Percentiles rank a stretch among this genome's conserved stretches.
These are phyloP conservation scores for Sporothrix dimorphospora DNA, from an alignment of 2,329 filamentous ascomycete genomes.

Conservation along the genomic window DNA sequence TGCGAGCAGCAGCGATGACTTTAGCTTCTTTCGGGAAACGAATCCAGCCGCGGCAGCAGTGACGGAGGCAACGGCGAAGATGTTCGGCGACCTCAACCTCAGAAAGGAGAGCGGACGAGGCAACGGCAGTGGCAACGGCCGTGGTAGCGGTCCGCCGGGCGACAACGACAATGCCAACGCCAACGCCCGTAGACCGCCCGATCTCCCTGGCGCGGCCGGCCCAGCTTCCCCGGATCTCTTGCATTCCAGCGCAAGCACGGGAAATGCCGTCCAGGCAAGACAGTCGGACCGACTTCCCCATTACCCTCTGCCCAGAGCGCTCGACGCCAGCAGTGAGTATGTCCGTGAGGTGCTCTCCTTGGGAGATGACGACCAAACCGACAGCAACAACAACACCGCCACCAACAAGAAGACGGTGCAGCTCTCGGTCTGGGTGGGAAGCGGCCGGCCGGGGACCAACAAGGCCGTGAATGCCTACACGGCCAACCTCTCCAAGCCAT, in stretches of 20 bases:
- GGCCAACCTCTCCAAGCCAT: conserved; percentile 44
- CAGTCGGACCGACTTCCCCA: conserved; percentile 27
- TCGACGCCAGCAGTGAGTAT: conserved; percentile 29
- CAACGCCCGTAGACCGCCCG: not conserved
- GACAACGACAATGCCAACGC: not conserved
- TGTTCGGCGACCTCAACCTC: not conserved
- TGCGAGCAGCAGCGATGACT: conserved; percentile 43
- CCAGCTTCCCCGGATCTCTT: not conserved
- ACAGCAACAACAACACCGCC: not conserved
- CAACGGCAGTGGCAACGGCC: not conserved
- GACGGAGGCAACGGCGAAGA: not conserved
- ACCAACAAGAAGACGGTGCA: conserved; percentile 35
- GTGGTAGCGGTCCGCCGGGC: not conserved
- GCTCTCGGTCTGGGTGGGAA: conserved; percentile 54
- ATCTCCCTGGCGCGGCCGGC: not conserved
- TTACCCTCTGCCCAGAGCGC: conserved; percentile 26
- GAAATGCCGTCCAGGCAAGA: not conserved
- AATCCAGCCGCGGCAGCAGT: not conserved
- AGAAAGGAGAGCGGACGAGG: not conserved
- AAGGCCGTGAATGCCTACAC: conserved; percentile 54
- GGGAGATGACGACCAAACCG: conserved; percentile 32
- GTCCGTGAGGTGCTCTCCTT: conserved; percentile 38
- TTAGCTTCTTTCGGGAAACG: conserved; percentile 51
- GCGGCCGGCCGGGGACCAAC: conserved; percentile 40
- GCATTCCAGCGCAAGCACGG: not conserved